Base-by-base conservation (phyloP, 2,329 filamentous ascomycete genomes). In the Beauveria asiatica region DNA sequence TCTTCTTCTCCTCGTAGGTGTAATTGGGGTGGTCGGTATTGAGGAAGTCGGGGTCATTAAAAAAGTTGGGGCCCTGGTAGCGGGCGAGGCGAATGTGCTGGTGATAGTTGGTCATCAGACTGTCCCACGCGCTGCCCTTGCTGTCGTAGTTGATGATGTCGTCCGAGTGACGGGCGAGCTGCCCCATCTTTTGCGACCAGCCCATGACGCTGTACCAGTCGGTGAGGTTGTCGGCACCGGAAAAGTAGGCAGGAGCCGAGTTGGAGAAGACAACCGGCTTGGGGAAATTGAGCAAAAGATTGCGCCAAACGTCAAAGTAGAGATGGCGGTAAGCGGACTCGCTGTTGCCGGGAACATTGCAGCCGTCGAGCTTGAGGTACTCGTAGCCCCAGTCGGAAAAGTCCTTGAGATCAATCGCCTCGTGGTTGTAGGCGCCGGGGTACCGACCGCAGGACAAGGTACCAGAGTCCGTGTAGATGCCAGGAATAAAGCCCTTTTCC, bases 31-130 rank as follows among this genome's bases (percentile, higher is more conserved):
- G 72, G 51, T 74, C 72, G 13, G 69, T 65, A 54, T 70, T 74
- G 52, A 75, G 64, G 51, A 74, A 74, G 59, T 75, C 72, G 4
- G 73, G 72, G 60, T 75, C 72, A 58, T 74, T 74, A 65, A 70
- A 71, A 63, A 69, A 75, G 8, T 72, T 71, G 25, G 70, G 70
- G 30, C 65, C 66, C 65, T 74, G 73, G 66, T 70, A 74, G 42
- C 76, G 72, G 16, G 74, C 70, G 1, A 79, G 65, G n/a, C 73
- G 70, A 7, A 74, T 69, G 55, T 78, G 68, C 60, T 74, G 75
- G 41, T 70, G 70, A 61, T 80, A 80, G 63, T 81, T 81, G 62
- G 71, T 72, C 70, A 77, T 74, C 59, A 81, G 73, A 61, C 76
- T 78, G 37, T 75, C 71, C 78, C 78, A 80, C 5, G 74, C 73